phyloP scores from a whole-genome alignment of 139 green algal genomes.

The Chlamydomonas sp. region DNA sequence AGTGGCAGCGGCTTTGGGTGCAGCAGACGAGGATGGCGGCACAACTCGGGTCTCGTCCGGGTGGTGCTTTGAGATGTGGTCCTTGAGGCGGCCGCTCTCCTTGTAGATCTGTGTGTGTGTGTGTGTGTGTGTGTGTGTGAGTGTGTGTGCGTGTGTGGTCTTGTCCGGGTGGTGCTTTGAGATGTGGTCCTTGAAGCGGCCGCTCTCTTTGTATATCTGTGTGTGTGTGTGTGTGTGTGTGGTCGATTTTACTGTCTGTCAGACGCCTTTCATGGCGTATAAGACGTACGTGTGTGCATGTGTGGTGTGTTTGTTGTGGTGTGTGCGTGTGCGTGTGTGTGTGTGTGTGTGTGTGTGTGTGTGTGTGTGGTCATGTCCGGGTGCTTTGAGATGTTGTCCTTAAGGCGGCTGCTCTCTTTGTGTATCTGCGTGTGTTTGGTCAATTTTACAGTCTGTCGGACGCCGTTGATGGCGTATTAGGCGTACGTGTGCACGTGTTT shows the following conservation, averaged over 20 bases:
- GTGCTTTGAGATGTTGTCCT: conserved; percentile 71
- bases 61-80: conserved; percentile 71
- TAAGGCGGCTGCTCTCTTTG: conserved; percentile 41
- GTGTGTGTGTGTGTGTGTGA: too few species aligned
- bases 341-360: too few species aligned
- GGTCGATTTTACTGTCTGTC: too few species aligned
- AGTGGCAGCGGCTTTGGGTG: not conserved
- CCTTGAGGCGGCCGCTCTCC: conserved; percentile 47
- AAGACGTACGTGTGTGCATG: too few species aligned
- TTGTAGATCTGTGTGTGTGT: not conserved
- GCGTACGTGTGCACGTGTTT: too few species aligned
- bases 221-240: too few species aligned
- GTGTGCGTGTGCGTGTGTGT: too few species aligned
- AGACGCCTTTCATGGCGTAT: too few species aligned
- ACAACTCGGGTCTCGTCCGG: conserved; percentile 27
- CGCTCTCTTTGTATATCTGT: conserved; percentile 23
- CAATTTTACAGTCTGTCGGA: too few species aligned
- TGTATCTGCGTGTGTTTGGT: not conserved
- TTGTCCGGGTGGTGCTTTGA: conserved; percentile 56
- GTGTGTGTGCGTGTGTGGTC: too few species aligned
- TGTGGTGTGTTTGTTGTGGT: too few species aligned
- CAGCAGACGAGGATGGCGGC: conserved; percentile 1
- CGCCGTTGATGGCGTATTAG: too few species aligned
- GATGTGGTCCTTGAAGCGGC: conserved; percentile 65
- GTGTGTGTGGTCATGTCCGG: conserved; percentile 36